Percentiles rank a stretch among this genome's conserved stretches.
phyloP scores from a whole-genome alignment of 2,329 filamentous ascomycete species.

The Sporothrix phasma region DNA sequence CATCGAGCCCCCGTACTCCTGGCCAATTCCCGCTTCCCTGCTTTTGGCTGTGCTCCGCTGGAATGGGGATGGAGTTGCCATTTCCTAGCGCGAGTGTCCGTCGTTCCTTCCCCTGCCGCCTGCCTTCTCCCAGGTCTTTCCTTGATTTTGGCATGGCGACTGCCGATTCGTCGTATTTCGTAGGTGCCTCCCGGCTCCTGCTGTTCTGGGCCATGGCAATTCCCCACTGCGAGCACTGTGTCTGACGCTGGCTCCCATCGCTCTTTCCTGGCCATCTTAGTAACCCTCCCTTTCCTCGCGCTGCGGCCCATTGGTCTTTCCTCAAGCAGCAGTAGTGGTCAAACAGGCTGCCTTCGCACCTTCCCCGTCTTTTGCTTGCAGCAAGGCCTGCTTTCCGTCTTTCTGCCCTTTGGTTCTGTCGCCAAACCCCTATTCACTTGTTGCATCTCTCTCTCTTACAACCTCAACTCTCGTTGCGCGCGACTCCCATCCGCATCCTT shows the following conservation, averaged over 20 bases:
- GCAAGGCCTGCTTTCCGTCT: neutral
- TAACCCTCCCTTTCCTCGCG: neutral
- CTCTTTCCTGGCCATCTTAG: neutral
- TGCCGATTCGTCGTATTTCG: neutral
- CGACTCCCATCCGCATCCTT: neutral
- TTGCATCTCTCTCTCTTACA: neutral
- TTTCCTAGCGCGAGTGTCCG: neutral
- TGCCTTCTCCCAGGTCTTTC: neutral
- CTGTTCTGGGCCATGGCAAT: conserved; percentile 1
- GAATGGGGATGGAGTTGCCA: neutral
- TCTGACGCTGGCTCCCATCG: neutral
- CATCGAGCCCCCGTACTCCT: neutral
- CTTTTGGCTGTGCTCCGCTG: neutral
- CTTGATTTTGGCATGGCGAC: neutral
- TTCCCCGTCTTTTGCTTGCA: neutral
- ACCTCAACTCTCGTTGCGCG: neutral
- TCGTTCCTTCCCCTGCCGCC: neutral
- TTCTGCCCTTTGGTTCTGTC: neutral
- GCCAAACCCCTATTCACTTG: conserved; percentile 3
- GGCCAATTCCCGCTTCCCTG: conserved; percentile 3
- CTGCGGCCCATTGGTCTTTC: neutral
- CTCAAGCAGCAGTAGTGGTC: too few species aligned
- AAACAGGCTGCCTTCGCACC: neutral
- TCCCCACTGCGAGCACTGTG: neutral
- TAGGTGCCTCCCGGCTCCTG: neutral